Percentiles rank a stretch among this genome's conserved stretches.
These are phyloP conservation scores for Sequoia sempervirens DNA, from an alignment of 75 land plant species.

Conservation along the genomic window DNA sequence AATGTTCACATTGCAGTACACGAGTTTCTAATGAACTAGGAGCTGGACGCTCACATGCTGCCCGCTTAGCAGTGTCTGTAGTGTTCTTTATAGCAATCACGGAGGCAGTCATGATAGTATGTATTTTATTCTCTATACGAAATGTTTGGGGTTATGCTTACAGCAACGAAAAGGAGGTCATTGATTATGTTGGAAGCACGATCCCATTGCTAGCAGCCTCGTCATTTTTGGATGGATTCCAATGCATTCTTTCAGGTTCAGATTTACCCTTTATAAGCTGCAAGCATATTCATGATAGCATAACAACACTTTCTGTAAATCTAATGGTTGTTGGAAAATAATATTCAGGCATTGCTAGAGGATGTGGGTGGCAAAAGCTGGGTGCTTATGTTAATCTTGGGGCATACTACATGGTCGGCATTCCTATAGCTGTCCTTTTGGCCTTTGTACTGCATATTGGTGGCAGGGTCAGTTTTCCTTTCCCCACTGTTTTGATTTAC, in stretches of 20 bases:
- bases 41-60: constrained; percentile 44
- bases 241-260: constrained; percentile 53
- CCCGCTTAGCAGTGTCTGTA: constrained; percentile 36
- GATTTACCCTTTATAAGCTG: constrained; percentile 24
- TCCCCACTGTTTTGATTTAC: too few species aligned
- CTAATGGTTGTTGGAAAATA: background rate
- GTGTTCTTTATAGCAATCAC: constrained; percentile 29
- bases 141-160: too few species aligned
- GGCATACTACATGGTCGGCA: constrained; percentile 64
- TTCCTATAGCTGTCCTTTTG: constrained; percentile 48
- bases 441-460: too few species aligned
- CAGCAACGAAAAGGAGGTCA: too few species aligned
- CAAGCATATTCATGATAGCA: background rate
- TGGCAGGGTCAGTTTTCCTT: too few species aligned
- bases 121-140: constrained; percentile 2
- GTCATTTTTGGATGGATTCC: constrained; percentile 65
- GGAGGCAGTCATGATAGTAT: constrained; percentile 36
- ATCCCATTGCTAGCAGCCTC: constrained; percentile 37
- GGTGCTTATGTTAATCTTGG: constrained; percentile 44
- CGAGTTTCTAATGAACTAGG: constrained; percentile 85
- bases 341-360: background rate
- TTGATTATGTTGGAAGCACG: too few species aligned
- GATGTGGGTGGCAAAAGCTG: too few species aligned
- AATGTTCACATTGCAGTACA: constrained; percentile 27
- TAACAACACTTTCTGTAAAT: background rate